phyloP scores from a whole-genome alignment of 1,284 basidiomycete genomes.

The Heterobasidion irregulare region DNA sequence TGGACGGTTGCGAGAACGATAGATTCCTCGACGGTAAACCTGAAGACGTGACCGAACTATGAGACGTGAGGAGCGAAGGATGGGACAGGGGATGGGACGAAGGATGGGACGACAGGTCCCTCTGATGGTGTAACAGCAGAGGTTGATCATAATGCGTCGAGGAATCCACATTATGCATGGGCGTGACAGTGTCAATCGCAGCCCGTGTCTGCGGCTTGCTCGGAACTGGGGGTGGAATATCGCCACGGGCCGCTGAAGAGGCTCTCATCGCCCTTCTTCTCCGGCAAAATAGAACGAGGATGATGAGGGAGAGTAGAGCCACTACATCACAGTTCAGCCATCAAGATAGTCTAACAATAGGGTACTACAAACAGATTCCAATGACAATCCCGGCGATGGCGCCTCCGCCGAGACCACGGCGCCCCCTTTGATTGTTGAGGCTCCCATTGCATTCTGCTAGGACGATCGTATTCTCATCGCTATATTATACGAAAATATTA shows the following conservation, averaged over 20 bases:
- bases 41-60: too few species aligned
- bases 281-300: not conserved
- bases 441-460: not conserved
- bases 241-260: not conserved
- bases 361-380: constrained; percentile 14
- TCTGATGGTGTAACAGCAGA: not conserved
- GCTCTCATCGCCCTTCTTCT: not conserved
- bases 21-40: not conserved
- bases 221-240: not conserved
- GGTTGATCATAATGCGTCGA: not conserved
- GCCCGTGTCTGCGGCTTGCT: too few species aligned
- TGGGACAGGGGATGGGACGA: too few species aligned
- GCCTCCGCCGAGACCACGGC: constrained; percentile 10
- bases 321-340: not conserved
- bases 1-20: not conserved
- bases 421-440: not conserved
- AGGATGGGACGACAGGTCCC: too few species aligned
- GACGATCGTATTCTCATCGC: not conserved
- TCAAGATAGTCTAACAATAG: not conserved
- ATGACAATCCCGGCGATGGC: constrained; percentile 20
- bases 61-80: too few species aligned
- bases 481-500: not conserved
- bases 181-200: too few species aligned
- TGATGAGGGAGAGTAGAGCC: not conserved
- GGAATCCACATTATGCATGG: not conserved